Conservation (phyloP, 768 basidiomycete genomes). For the Lactifluus pinguis region DNA sequence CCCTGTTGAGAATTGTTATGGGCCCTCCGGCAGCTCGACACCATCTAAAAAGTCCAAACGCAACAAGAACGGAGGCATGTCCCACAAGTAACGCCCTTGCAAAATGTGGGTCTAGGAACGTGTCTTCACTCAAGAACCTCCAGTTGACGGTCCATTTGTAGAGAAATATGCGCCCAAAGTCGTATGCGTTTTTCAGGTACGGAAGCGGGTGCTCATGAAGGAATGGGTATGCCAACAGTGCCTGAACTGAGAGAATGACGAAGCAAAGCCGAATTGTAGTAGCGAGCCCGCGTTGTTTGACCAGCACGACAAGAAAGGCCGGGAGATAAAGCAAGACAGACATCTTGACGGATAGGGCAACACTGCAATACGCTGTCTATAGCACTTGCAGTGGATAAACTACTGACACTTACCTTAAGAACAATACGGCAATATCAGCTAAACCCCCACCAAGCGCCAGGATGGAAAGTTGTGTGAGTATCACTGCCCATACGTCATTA, state of each 20-base stretch:
- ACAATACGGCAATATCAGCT: slow-evolving; percentile 52
- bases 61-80: slow-evolving; percentile 50
- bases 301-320: slow-evolving; percentile 72
- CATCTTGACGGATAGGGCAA: slow-evolving; percentile 92
- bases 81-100: slow-evolving; percentile 54
- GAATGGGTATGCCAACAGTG: slow-evolving; percentile 62
- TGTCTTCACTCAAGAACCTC: slow-evolving; percentile 74
- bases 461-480: slow-evolving; percentile 58
- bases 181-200: slow-evolving; percentile 75
- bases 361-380: slow-evolving; percentile 32
- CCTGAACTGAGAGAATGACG: slow-evolving; percentile 40
- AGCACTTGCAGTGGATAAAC: background rate
- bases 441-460: slow-evolving; percentile 50
- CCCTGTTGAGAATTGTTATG: slow-evolving; percentile 42
- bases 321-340: slow-evolving; percentile 85
- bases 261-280: slow-evolving; percentile 43
- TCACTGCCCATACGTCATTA: slow-evolving; percentile 86
- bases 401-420: slow-evolving; percentile 56
- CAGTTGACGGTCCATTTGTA: slow-evolving; percentile 99
- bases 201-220: slow-evolving; percentile 46
- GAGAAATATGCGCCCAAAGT: slow-evolving; percentile 80
- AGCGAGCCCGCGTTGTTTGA: slow-evolving; percentile 59
- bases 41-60: slow-evolving; percentile 72
- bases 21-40: slow-evolving; percentile 66
- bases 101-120: slow-evolving; percentile 59